Base-by-base conservation (phyloP, 495 filamentous ascomycete species). In the Hypoxylon rickii region DNA sequence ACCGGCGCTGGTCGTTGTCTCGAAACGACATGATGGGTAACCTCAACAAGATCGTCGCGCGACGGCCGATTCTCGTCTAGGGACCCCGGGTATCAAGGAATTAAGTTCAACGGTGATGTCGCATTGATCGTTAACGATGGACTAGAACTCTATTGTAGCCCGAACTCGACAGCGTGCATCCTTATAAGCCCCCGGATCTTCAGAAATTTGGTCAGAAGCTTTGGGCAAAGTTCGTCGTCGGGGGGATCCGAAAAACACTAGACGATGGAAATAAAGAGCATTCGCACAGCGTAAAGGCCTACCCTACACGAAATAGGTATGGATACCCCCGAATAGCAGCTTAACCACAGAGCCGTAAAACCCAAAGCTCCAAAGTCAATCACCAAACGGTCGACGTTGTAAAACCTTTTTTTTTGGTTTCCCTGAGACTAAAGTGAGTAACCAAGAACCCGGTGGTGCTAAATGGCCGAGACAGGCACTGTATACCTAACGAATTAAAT, bases 1-100 rank as follows among this genome's bases (percentile, higher is more conserved):
- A 82, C 11, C 80, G 77, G 66, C 77, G 77, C 61, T 77, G 75
- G 47, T 82, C 78, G 58, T 82, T 79, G 44, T 71, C 67, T 52
- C 73, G 68, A 58, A 80, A 83, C 16, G 81, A 81, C 81, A 84
- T 84, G 31, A 36, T 59, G 53, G 44, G 50, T 38, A 29, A 21
- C 20, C n/a, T 15, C 44, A 41, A 50, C 45, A 41, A 42, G 45
- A 50, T 33, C 16, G 45, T 59, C 41, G 56, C 46, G 56, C 56
- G 29, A 61, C 24, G 18, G 44, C 36, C 33, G 32, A 48, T 22
- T 34, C 37, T 40, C 24, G 41, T 17, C 48, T 55, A 32, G 42
- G 15, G 39, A 44, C 45, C 12, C 56, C 44, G 53, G 53, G 49
- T 53, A 63, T 58, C 44, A 57, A 48, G 37, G 15, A 50, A 15